These are phyloP conservation scores for Avena atlantica DNA, from an alignment of 176 grass and related monocot species.

Conservation along the genomic window DNA sequence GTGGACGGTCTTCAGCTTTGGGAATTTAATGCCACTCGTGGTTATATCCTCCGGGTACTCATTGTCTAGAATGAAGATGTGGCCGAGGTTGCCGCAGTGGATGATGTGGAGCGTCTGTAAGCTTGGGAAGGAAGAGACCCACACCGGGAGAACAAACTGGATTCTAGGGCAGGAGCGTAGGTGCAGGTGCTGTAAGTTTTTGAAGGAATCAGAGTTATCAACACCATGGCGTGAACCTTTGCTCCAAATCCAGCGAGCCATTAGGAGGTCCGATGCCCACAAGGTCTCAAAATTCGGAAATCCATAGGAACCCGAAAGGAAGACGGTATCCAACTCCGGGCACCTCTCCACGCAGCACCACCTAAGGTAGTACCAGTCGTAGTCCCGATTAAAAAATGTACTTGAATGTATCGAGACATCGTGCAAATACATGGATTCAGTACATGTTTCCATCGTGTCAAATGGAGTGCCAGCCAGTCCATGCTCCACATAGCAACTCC, in stretches of 20 bases:
- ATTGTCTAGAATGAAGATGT: neutral
- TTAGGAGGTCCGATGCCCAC: conserved; percentile 19
- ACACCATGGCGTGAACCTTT: neutral
- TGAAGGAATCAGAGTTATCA: neutral
- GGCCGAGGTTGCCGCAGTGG: conserved; percentile 1
- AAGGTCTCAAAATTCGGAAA: neutral
- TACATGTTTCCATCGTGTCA: too few species aligned
- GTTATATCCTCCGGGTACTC: accelerated
- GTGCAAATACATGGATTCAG: neutral
- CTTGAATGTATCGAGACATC: neutral
- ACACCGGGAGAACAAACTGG: neutral
- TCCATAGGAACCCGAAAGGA: accelerated
- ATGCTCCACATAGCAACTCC: neutral
- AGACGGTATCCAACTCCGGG: neutral
- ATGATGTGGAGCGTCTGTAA: conserved; percentile 40
- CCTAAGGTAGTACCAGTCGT: neutral
- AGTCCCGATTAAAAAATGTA: neutral
- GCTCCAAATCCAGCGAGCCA: neutral
- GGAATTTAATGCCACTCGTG: neutral
- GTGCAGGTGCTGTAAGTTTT: neutral
- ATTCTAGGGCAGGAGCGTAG: conserved; percentile 26
- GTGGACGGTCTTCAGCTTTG: conserved; percentile 11
- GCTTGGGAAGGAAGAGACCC: neutral
- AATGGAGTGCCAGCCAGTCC: too few species aligned
- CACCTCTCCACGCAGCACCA: conserved; percentile 2